These are phyloP conservation scores for Psilocybe subaeruginosa DNA, from an alignment of 768 basidiomycete species.

Conservation along the genomic window DNA sequence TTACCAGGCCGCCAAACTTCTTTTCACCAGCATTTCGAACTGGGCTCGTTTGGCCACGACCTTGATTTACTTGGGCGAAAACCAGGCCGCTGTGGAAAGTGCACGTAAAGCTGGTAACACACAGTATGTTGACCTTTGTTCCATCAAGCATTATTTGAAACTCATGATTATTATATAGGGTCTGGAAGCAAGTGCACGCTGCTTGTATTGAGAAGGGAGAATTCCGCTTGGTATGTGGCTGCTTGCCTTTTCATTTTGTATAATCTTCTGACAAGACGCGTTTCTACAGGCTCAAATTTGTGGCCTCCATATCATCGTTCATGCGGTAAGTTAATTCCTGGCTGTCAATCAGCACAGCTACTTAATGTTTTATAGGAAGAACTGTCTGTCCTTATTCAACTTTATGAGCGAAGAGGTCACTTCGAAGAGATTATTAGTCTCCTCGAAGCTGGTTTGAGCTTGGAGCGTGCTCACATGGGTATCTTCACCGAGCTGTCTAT, in stretches of 20 bases:
- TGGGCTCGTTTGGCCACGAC: slow-evolving; percentile 99
- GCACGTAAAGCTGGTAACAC: slow-evolving; percentile 99
- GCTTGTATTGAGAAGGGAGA: slow-evolving; percentile 98
- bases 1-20: slow-evolving; percentile 94
- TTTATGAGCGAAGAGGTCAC: slow-evolving; percentile 90
- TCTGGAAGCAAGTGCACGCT: slow-evolving; percentile 99
- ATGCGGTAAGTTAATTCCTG: slow-evolving; percentile 53
- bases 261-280: slow-evolving; percentile 8
- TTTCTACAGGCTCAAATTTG: slow-evolving; percentile 87
- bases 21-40: slow-evolving; percentile 97
- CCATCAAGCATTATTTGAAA: neutral
- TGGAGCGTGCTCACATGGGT: slow-evolving; percentile 98
- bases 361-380: slow-evolving; percentile 61
- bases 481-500: slow-evolving; percentile 96
- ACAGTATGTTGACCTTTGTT: slow-evolving; percentile 60
- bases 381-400: slow-evolving; percentile 68
- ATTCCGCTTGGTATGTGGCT: slow-evolving; percentile 75
- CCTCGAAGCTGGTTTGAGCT: slow-evolving; percentile 92
- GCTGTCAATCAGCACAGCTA: slow-evolving; percentile 23
- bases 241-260: neutral
- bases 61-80: slow-evolving; percentile 96
- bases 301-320: slow-evolving; percentile 96
- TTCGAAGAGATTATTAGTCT: slow-evolving; percentile 93
- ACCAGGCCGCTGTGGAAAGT: slow-evolving; percentile 97
- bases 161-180: slow-evolving; percentile 46